Percentiles rank a stretch among this genome's conserved stretches.
Evolutionary conservation across 169 alveolate genomes (phyloP).

Genomic region (Toxoplasma gondii): DNA sequence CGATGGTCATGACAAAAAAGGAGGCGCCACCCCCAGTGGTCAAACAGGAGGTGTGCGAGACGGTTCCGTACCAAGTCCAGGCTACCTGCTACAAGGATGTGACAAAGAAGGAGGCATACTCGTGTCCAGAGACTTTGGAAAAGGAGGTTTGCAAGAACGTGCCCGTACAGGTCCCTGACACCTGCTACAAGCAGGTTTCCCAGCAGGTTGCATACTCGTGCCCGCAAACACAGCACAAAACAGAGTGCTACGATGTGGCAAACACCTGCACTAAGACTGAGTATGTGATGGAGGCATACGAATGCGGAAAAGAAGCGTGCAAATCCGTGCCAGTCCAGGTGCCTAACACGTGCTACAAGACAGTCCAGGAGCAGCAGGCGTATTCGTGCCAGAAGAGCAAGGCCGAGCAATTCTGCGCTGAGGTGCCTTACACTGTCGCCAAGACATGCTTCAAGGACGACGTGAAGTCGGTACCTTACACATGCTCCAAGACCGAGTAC

Average conservation of each 20-base stretch:
- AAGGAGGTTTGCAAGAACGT: constrained; percentile 61
- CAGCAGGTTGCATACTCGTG: constrained; percentile 59
- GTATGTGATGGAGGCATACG: constrained; percentile 50
- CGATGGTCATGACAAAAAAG: neutral
- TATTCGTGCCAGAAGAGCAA: constrained; percentile 51
- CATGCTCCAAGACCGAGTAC: constrained; percentile 59
- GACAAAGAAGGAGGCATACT: constrained; percentile 57
- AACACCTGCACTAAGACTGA: constrained; percentile 59
- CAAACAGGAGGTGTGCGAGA: constrained; percentile 56
- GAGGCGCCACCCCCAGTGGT: constrained; percentile 7
- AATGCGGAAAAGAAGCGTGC: constrained; percentile 60
- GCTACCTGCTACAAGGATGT: constrained; percentile 66
- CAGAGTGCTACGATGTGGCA: constrained; percentile 42
- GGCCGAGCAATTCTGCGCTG: constrained; percentile 58
- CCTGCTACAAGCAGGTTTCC: constrained; percentile 64
- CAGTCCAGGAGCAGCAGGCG: constrained; percentile 50
- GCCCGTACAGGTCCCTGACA: constrained; percentile 58
- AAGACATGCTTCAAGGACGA: constrained; percentile 59
- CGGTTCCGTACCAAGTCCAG: constrained; percentile 51
- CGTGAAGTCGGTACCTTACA: constrained; percentile 47
- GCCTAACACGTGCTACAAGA: constrained; percentile 61
- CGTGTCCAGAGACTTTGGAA: constrained; percentile 56
- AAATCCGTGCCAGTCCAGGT: constrained; percentile 33
- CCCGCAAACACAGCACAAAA: constrained; percentile 54
- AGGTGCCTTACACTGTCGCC: constrained; percentile 24